A percentile compares a stretch with the other conserved stretches of the same genome.
Conservation (phyloP, 176 grass and related monocot genomes). For the Oryza coarctata region DNA sequence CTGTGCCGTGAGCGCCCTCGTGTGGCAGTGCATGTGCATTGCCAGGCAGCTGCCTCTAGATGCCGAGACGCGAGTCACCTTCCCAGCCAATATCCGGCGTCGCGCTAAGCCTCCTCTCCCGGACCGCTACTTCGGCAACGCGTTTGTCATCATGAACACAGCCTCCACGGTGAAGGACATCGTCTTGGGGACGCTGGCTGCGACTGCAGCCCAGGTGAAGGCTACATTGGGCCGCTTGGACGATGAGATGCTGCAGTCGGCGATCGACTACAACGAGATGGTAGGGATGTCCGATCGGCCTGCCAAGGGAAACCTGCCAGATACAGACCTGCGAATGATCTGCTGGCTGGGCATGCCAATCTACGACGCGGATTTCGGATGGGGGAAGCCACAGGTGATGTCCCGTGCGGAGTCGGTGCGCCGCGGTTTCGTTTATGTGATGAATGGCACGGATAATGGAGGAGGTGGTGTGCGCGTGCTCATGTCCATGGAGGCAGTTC, state of each 20-base stretch:
- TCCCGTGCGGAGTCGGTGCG: slow-evolving; percentile 6
- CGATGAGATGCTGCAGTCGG: slow-evolving; percentile 25
- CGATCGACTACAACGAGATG: slow-evolving; percentile 26
- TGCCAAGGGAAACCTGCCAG: background rate
- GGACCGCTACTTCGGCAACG: no score
- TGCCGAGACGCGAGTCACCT: no score
- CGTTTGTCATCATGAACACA: no score
- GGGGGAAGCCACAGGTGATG: slow-evolving; percentile 40
- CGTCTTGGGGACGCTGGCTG: no score
- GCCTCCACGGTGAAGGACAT: background rate
- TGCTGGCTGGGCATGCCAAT: slow-evolving; percentile 51
- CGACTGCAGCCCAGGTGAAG: no score
- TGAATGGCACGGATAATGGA: background rate
- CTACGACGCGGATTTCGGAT: slow-evolving; percentile 52
- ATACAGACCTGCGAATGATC: slow-evolving; percentile 21
- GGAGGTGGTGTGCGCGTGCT: background rate
- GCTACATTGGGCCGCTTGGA: background rate
- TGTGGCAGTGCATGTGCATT: slow-evolving; percentile 50
- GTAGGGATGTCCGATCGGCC: background rate
- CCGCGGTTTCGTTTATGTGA: slow-evolving; percentile 23
- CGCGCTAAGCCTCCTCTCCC: no score
- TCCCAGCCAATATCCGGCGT: no score
- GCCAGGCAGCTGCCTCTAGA: slow-evolving; percentile 17
- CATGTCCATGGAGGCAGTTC: background rate
- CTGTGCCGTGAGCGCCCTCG: slow-evolving; percentile 29